Base-by-base conservation (phyloP, 2,329 filamentous ascomycete genomes). In the Aspergillus luchuensis region DNA sequence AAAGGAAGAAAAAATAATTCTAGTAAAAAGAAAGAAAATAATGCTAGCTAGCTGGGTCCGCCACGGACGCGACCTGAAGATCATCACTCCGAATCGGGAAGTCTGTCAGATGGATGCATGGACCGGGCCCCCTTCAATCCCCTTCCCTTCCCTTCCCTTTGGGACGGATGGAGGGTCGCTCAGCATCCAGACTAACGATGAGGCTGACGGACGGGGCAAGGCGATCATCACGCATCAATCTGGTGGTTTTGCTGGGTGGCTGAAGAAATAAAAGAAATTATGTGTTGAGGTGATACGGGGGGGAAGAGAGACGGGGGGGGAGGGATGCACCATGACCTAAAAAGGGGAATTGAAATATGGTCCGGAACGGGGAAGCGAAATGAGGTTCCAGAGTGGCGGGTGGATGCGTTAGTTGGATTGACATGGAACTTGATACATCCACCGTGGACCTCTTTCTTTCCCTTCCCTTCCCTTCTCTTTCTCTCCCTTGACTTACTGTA, bases 301-400 rank as follows among this genome's bases (percentile, higher is more conserved):
- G 33, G 33, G 8, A 28, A 7, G 25, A 28, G 7, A 28, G 25
- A 28, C 25, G 28, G 28, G 10, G 33, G 33, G 4, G 11, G 11
- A 36, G 33, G 10, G 33, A 15, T 25, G 47, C 23, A 30, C 23
- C 19, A 45, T 45, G 47, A 28, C 52, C 39, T 25, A 38, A 47
- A 47, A 56, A 47, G 39, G 53, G 53, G 25, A 43, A 36, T 10
- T 45, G 33, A 41, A 43, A 4, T 59, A 28, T 49, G 57, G 57
- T 45, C 48, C 57, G 51, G 57, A 55, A 59, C 51, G 52, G 57
- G 57, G 57, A 57, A 59, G 25, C 33, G 49, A 56, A 43, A 50
- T 43, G 48, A 48, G 51, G 54, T 61, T 58, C 59, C 61, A 66
- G 57, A 56, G 58, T 58, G 39, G 59, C 57, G 62, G 61, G 61